Conservation (phyloP, 2,329 filamentous ascomycete genomes). For the Xylariaceae sp. region DNA sequence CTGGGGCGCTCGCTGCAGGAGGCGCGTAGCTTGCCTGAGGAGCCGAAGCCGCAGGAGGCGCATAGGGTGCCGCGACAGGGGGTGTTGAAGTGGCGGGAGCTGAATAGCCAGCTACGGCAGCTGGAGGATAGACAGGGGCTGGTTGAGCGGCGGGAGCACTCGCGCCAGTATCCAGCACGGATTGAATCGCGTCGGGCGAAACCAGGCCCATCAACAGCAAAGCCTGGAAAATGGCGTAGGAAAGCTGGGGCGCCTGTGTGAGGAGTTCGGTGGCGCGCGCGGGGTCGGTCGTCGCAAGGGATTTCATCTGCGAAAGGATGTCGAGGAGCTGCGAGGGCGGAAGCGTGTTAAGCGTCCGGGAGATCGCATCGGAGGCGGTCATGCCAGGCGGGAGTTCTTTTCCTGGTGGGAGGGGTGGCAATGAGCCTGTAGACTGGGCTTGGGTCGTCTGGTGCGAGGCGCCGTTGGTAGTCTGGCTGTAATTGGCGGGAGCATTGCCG, state of each 20-base stretch:
- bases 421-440: slow-evolving; percentile 41
- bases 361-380: slow-evolving; percentile 85
- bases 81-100: slow-evolving; percentile 43
- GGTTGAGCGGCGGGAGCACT: slow-evolving; percentile 36
- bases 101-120: slow-evolving; percentile 34
- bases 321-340: slow-evolving; percentile 87
- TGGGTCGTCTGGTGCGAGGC: slow-evolving; percentile 33
- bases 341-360: slow-evolving; percentile 78
- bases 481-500: slow-evolving; percentile 20
- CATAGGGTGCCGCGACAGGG: slow-evolving; percentile 43
- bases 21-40: slow-evolving; percentile 39
- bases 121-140: slow-evolving; percentile 34
- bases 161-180: slow-evolving; percentile 63
- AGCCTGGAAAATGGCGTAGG: slow-evolving; percentile 92
- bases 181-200: slow-evolving; percentile 73
- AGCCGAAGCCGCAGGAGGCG: slow-evolving; percentile 36
- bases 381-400: slow-evolving; percentile 78
- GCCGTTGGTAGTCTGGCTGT: slow-evolving; percentile 28
- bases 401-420: slow-evolving; percentile 79
- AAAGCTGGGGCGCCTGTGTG: slow-evolving; percentile 81
- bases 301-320: slow-evolving; percentile 91
- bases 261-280: slow-evolving; percentile 80
- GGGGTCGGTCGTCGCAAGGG: slow-evolving; percentile 75
- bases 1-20: slow-evolving; percentile 35
- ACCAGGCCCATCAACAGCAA: slow-evolving; percentile 89